Evolutionary conservation across 352 stramenopile genomes (phyloP), one percentile per base, ranked within the genome.

Genomic region (Stephanocyclus meneghinianus): DNA sequence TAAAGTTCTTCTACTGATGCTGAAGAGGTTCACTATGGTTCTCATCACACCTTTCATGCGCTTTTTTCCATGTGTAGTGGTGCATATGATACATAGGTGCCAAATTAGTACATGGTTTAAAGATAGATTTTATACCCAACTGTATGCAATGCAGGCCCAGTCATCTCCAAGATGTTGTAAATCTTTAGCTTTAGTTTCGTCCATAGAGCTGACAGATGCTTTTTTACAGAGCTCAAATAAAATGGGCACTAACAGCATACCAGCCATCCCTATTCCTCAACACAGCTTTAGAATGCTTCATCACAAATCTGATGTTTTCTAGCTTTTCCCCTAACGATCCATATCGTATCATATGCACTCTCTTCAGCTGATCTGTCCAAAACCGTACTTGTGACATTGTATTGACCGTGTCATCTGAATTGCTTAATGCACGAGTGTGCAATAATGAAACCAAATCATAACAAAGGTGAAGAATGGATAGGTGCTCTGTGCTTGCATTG

Each of bases 281-380:
- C 35, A 92, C 81, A 15, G 63, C n/a, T 69, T 73, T 70, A 13
- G 87, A 82, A 74, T 92, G 85, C 69, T 88, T 82, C 75, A 91
- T 85, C 3, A 84, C 48, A 51, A 62, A 44, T 50, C 87, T 74
- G 13, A 92, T 62, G 15, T 29, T 68, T 55, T 87, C 76, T 1
- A 92, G 16, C 67, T 88, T 60, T 35, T 83, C 53, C 44, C 83
- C 83, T 18, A 92, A 53, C 16, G 51, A 50, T 7, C 86, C 87
- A 71, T 90, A 92, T n/a, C 85, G 67, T n/a, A 78, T 71, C 67
- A 90, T 84, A 29, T 88, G 82, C 8, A 78, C 66, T 60, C 76
- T 74, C 48, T 90, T 89, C 16, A 92, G 40, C 68, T 90, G 85
- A 6, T 91, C 83, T 4, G 83, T 90, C 85, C 85, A 92, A 82